Base-by-base conservation (phyloP, 2,329 filamentous ascomycete species). In the Torrubiella hemipterigena region DNA sequence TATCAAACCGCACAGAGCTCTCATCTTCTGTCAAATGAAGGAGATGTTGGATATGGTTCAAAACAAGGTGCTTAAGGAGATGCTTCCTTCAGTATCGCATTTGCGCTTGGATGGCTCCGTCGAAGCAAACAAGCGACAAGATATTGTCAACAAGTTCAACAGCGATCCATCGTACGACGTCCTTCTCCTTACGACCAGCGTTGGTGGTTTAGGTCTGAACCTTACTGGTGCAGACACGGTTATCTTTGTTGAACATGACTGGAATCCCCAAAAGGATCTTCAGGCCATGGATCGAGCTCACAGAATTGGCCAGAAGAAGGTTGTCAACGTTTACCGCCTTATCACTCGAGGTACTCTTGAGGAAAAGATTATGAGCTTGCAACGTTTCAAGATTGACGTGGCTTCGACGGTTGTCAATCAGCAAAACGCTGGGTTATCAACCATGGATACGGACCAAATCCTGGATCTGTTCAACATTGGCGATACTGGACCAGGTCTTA, bases 31-130 rank as follows among this genome's bases (percentile, higher is more conserved):
- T 48, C 91, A 98, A 54, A 95, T 98, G 85, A 98, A 98, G 59
- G 91, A 98, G 55, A 98, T 98, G 93, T 69, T 98, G 16, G 91
- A 98, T 55, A 96, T 98, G 74, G 93, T 98, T 3, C 87, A 96
- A 51, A 85, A 81, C 46, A 87, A 89, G 35, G 91, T 98, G 1
- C 62, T 98, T 23, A 85, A 84, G 54, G 81, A 81, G 48, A 69
- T 96, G 58, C 69, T 98, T n/a, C 91, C 91, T 2, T 82, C 80
- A 0, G 87, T 95, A 6, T 91, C 93, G 22, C 95, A 81, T 51
- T 73, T 96, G 35, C 82, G 93, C n/a, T 73, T 98, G 20, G 93
- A 98, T 46, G 91, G 91, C 19, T 77, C 77, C 6, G 86, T 98
- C 10, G 91, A 95, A 56, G 84, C 91, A 17, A 87, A 81, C 40